phyloP scores from a whole-genome alignment of 805 yeast genomes.

The Saccharomycopsis sp. region DNA sequence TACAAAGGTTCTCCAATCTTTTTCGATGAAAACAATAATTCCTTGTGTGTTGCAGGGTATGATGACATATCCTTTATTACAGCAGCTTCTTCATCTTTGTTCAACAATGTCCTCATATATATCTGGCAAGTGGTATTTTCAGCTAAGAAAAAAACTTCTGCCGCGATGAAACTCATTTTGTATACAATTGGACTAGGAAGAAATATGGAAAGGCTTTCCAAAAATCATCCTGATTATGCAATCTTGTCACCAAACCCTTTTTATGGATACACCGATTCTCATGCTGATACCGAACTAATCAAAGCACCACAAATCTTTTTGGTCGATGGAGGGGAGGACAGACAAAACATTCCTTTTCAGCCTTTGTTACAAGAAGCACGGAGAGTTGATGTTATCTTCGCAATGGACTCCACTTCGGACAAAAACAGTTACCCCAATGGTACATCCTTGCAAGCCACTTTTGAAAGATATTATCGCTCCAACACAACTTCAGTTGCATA shows the following conservation, averaged over 20 bases:
- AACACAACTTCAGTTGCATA: slow-evolving; percentile 5
- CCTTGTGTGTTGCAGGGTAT: slow-evolving; percentile 41
- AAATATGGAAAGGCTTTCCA: slow-evolving; percentile 26
- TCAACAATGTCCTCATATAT: slow-evolving; percentile 44
- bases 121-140: slow-evolving; percentile 34
- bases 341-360: slow-evolving; percentile 59
- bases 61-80: slow-evolving; percentile 53
- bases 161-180: slow-evolving; percentile 32
- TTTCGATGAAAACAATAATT: slow-evolving; percentile 22
- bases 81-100: slow-evolving; percentile 56
- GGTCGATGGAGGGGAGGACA: slow-evolving; percentile 78
- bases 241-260: slow-evolving; percentile 47
- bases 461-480: slow-evolving; percentile 25
- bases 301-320: slow-evolving; percentile 32
- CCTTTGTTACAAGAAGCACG: slow-evolving; percentile 59
- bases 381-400: slow-evolving; percentile 52
- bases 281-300: slow-evolving; percentile 24
- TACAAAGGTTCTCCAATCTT: slow-evolving; percentile 30
- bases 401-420: slow-evolving; percentile 53
- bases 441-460: slow-evolving; percentile 35
- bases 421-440: slow-evolving; percentile 50
- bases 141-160: slow-evolving; percentile 26
- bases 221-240: slow-evolving; percentile 49
- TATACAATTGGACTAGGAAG: slow-evolving; percentile 37
- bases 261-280: slow-evolving; percentile 27